Percentiles rank a stretch among this genome's conserved stretches.
phyloP scores from a whole-genome alignment of 2,329 filamentous ascomycete species.

The Fonsecaea monophora region DNA sequence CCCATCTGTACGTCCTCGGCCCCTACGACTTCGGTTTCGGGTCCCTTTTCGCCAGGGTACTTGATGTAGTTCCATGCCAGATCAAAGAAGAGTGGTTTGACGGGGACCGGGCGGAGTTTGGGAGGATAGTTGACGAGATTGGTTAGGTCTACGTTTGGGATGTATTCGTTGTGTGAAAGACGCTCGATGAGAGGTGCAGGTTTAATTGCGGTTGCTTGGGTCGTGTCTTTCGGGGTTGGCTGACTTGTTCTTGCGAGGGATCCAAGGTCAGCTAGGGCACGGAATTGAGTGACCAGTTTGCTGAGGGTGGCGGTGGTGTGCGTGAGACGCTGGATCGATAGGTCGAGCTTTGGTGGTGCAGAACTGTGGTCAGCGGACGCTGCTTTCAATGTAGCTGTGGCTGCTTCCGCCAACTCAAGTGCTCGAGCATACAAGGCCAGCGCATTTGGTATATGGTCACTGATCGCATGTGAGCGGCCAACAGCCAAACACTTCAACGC shows the following conservation, averaged over 20 bases:
- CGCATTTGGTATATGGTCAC: constrained; percentile 75
- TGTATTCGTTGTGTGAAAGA: constrained; percentile 75
- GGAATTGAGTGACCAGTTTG: constrained; percentile 77
- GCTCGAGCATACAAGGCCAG: constrained; percentile 84
- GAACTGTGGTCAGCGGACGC: constrained; percentile 46
- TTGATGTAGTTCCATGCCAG: constrained; percentile 97
- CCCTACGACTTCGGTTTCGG: not conserved
- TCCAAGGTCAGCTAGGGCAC: constrained; percentile 83
- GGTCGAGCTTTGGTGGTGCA: constrained; percentile 69
- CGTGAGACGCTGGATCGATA: constrained; percentile 65
- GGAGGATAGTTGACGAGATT: constrained; percentile 90
- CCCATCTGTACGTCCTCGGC: constrained; percentile 5
- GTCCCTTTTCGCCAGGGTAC: constrained; percentile 70
- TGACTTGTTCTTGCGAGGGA: constrained; percentile 42
- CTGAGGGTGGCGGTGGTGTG: constrained; percentile 69
- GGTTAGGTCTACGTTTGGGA: constrained; percentile 70
- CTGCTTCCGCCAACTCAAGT: constrained; percentile 64
- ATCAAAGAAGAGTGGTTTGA: constrained; percentile 95
- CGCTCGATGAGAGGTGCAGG: constrained; percentile 73
- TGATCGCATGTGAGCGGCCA: constrained; percentile 80
- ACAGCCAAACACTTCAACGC: constrained; percentile 88
- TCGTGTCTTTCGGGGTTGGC: constrained; percentile 41
- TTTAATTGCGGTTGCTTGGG: constrained; percentile 35
- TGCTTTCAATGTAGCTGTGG: constrained; percentile 57
- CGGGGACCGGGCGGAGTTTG: constrained; percentile 78